Conservation (phyloP, 2,329 filamentous ascomycete species). For the Thielaviopsis cerberus region DNA sequence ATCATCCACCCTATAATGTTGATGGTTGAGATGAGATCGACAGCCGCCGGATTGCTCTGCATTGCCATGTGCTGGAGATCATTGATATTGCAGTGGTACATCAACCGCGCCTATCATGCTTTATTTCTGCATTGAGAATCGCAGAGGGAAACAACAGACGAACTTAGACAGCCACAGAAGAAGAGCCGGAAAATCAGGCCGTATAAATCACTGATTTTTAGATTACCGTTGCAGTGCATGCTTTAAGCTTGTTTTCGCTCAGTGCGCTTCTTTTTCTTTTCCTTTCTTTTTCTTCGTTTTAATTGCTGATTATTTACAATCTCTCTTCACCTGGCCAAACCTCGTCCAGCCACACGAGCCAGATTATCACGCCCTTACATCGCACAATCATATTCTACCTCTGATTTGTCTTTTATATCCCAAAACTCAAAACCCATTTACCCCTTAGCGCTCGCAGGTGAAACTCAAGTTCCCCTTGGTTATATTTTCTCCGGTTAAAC, state of each 20-base stretch:
- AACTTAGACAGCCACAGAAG: not conserved
- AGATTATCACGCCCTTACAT: too few relatives aligned
- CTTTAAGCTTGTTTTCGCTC: not conserved
- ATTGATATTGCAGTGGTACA: not conserved
- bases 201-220: not conserved
- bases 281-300: not conserved
- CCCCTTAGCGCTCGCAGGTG: slow-evolving; percentile 5
- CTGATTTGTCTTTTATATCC: not conserved
- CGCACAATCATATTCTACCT: too few relatives aligned
- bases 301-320: too few relatives aligned
- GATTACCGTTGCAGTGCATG: not conserved
- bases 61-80: not conserved
- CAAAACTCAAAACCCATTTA: not conserved
- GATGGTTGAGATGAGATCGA: not conserved
- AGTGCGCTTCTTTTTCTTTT: not conserved
- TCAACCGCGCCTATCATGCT: not conserved
- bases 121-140: not conserved
- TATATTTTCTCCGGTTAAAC: slow-evolving; percentile 6
- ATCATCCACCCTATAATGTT: too few relatives aligned
- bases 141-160: not conserved
- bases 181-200: not conserved
- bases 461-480: slow-evolving; percentile 1
- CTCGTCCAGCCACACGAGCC: too few relatives aligned
- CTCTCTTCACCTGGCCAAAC: too few relatives aligned
- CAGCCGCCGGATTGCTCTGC: not conserved